These are phyloP conservation scores for Xanthoconium separans DNA, from an alignment of 1,284 basidiomycete species.

Conservation along the genomic window DNA sequence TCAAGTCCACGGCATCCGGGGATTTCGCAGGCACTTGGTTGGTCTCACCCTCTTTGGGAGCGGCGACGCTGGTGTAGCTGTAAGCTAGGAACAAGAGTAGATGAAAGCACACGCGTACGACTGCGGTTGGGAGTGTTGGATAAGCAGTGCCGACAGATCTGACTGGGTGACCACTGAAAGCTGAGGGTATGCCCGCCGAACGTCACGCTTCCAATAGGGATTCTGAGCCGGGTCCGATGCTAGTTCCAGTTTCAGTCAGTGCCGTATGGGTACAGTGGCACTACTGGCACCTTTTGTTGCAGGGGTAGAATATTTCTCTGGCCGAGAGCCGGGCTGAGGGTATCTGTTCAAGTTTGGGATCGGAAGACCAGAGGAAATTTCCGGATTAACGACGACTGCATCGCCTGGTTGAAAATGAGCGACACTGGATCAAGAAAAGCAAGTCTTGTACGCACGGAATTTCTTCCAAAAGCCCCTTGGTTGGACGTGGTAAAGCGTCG, in stretches of 20 bases:
- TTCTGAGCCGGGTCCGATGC: conserved; percentile 82
- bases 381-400: conserved; percentile 76
- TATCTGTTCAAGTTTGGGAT: conserved; percentile 71
- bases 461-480: conserved; percentile 94
- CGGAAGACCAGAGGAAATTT: conserved; percentile 92
- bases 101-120: conserved; percentile 47
- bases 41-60: conserved; percentile 49
- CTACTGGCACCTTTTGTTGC: conserved; percentile 74
- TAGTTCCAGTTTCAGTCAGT: conserved; percentile 29
- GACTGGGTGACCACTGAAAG: conserved; percentile 82
- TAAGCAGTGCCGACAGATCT: conserved; percentile 78
- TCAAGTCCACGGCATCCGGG: conserved; percentile 53
- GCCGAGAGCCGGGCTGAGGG: conserved; percentile 84
- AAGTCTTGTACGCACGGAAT: conserved; percentile 60
- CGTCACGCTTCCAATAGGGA: conserved; percentile 94
- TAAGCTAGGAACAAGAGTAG: conserved; percentile 5
- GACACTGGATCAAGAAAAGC: not conserved
- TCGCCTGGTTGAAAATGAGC: conserved; percentile 54
- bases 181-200: conserved; percentile 87
- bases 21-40: conserved; percentile 48
- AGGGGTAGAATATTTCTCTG: conserved; percentile 83
- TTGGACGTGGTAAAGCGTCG: conserved; percentile 83
- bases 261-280: not conserved
- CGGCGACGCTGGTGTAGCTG: conserved; percentile 47
- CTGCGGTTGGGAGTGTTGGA: conserved; percentile 71